These are phyloP conservation scores for Amylostereum chailletii DNA, from an alignment of 1,284 basidiomycete genomes.

Conservation along the genomic window DNA sequence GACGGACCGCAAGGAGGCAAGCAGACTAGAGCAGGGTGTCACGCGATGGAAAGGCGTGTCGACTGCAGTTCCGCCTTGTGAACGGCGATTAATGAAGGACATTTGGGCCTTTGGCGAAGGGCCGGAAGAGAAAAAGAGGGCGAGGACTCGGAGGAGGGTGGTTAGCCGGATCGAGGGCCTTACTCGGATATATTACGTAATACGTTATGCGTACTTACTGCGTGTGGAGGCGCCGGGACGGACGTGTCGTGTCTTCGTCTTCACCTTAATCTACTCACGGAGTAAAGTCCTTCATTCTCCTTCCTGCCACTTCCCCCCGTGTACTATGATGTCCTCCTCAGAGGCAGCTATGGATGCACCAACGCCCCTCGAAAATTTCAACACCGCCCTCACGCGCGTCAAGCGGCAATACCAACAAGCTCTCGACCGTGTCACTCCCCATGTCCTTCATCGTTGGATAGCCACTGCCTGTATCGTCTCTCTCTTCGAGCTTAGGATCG, in stretches of 20 bases:
- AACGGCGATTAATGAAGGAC: too few relatives aligned
- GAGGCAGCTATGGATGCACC: conserved; percentile 32
- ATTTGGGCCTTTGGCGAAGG: too few relatives aligned
- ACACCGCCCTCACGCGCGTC: conserved; percentile 38
- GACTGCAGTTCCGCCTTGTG: too few relatives aligned
- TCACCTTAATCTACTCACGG: neutral
- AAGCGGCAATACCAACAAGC: conserved; percentile 74
- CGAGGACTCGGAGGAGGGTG: too few relatives aligned
- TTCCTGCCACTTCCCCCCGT: neutral
- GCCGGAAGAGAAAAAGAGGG: too few relatives aligned
- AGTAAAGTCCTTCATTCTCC: conserved; percentile 4
- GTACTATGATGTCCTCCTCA: conserved; percentile 36
- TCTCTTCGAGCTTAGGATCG: conserved; percentile 82
- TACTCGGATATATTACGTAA: too few relatives aligned
- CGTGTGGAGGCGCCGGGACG: neutral
- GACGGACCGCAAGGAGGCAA: too few relatives aligned
- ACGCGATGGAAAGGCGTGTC: too few relatives aligned
- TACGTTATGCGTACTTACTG: too few relatives aligned
- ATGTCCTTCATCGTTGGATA: conserved; percentile 86
- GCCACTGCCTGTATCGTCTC: conserved; percentile 64
- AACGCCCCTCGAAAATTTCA: conserved; percentile 43
- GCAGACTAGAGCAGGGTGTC: too few relatives aligned
- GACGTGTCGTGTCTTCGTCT: neutral
- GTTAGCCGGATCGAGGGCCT: too few relatives aligned
- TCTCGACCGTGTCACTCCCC: conserved; percentile 88